Base-by-base conservation (phyloP, 1,284 basidiomycete species). In the Somion occarium region DNA sequence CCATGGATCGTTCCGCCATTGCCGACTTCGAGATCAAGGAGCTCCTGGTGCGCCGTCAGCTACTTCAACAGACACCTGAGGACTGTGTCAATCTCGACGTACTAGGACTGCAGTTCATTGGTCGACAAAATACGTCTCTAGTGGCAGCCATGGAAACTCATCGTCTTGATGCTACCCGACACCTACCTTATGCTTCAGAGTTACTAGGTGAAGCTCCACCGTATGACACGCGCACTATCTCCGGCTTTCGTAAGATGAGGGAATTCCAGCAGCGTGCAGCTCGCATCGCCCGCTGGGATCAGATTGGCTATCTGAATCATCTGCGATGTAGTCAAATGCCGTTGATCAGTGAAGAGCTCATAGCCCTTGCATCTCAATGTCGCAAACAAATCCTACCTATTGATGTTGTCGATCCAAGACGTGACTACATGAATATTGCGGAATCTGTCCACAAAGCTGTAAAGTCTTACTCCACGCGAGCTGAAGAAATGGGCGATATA, bases 21-120 rank as follows among this genome's bases (percentile, higher is more conserved):
- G 84, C 86, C 15, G 88, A 91, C 55, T 98, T 83, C 63, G 91
- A 95, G 70, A 91, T 95, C 69, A 85, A 87, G 64, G 94, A 96
- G 50, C 66, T 98, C 4, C 78, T 98, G n/a, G 69, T 95, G 13
- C 80, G 94, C 20, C 80, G 86, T 34, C 73, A 80, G 27, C 69
- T 95, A 18, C 60, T 92, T 9, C 62, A 67, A 5, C 69, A 75
- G 7, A 66, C 76, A 4, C 76, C 74, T 59, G 76, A 64, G 38
- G 74, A 78, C 19, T 61, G 57, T 9, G 63, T 91, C 38, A 79
- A 88, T 58, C 70, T 94, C 27, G 82, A 82, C 50, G 60, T 83
- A 7, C 71, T 93, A 25, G 84, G 86, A 20, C 67, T 94, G 37
- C 75, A 71, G 2, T 85, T 95, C 53, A 72, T 86, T 15, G 67